Evolutionary conservation across 148 eudicot genomes (phyloP), one percentile per base, ranked within the genome.

Genomic region (Chenopodium suecicum): DNA sequence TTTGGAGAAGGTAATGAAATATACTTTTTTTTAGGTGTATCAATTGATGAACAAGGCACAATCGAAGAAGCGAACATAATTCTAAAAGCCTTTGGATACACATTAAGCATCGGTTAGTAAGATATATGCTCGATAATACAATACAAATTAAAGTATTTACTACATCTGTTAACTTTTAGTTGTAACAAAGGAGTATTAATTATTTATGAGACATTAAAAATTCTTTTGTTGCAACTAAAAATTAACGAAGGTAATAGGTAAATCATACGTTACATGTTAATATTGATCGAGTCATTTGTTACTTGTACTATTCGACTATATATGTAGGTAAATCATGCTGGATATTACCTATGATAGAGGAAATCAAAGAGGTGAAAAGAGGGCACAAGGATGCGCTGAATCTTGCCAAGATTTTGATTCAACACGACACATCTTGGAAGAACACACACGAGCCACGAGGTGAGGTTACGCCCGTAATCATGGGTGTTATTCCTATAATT

Each of bases 341-440:
- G 31, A 76, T 17, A 56, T 1, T 32, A 34, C 79, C 79, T 12
- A 8, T 76, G 68, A 20, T 76, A 32, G 79, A 76, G 60, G 79
- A 47, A 19, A 14, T 76, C 9, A 32, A 31, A 37, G 44, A 8
- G 29, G 41, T 56, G 48, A 76, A 76, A 60, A 76, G n/a, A 68
- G 10, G 47, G 4, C 79, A 76, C 29, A 48, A 58, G 23, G 27
- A 56, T 19, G 79, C 48, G 12, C 41, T 31, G 19, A 9, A 76
- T 4, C 79, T 76, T 58, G 66, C 68, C 7, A 76, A 58, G 27
- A 60, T 76, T 60, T 76, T 76, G 50, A 63, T 34, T 37, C 25
- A 76, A 60, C 9, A 5, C 19, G 79, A 60, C 48, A 76, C 79
- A 34, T 76, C 68, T 58, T 76, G 79, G 79, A 76, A 56, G 50